Percentiles rank a stretch among this genome's conserved stretches.
phyloP scores from a whole-genome alignment of 495 filamentous ascomycete genomes.

The Aspergillus baeticus region DNA sequence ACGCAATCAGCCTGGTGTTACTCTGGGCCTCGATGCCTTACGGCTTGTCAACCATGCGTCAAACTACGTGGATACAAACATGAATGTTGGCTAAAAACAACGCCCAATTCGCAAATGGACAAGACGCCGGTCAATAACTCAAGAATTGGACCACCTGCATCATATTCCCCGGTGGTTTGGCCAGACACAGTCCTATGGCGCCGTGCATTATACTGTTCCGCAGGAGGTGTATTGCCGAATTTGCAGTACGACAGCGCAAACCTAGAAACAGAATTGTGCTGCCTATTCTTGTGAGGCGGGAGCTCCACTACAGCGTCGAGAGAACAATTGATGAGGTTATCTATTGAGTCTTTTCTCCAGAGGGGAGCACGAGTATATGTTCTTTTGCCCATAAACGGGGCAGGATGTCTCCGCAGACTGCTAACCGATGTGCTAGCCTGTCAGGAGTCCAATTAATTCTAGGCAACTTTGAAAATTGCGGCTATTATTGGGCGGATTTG shows the following conservation, averaged over 20 bases:
- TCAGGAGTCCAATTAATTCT: no score
- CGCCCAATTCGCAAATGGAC: background rate
- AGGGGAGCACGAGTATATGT: background rate
- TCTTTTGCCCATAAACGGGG: no score
- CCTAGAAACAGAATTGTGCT: background rate
- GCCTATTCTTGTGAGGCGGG: background rate
- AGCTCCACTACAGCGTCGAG: background rate
- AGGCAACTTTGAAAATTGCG: no score
- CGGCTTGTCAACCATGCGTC: no score
- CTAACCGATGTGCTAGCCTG: no score
- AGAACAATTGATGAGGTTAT: background rate
- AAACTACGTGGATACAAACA: no score
- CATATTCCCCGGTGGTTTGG: background rate
- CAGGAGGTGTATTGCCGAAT: background rate
- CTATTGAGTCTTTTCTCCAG: background rate
- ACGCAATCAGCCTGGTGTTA: background rate
- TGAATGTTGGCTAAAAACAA: background rate
- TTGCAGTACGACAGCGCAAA: background rate
- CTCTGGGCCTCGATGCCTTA: no score
- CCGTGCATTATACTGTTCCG: background rate
- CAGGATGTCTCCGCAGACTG: no score
- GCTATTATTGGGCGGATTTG: no score
- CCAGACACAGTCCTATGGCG: background rate
- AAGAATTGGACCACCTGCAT: background rate
- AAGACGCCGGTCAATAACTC: background rate